Percentiles rank a stretch among this genome's conserved stretches.
Evolutionary conservation across 2,329 filamentous ascomycete species (phyloP).

Genomic region (Ophiostoma ulmi): DNA sequence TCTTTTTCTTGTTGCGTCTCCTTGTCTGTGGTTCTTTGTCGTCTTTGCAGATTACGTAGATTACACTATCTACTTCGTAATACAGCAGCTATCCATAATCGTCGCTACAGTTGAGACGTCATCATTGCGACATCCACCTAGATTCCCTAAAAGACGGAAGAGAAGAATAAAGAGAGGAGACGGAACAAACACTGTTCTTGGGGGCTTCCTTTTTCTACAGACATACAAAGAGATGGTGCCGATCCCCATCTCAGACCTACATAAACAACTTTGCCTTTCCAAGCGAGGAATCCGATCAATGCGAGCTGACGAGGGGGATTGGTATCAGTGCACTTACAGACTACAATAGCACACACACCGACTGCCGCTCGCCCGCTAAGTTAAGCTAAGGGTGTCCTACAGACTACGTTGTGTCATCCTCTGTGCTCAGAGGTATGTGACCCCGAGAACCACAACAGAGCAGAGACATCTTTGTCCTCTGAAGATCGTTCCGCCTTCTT

Average conservation of each 20-base stretch:
- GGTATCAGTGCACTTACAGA: too few relatives aligned
- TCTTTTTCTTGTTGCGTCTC: neutral
- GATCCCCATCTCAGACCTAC: neutral
- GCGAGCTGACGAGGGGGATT: neutral
- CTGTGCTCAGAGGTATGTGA: neutral
- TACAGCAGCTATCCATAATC: neutral
- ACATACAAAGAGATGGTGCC: neutral
- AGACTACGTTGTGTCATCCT: neutral
- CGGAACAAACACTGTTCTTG: too few relatives aligned
- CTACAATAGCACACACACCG: neutral
- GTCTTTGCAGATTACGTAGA: slow-evolving; percentile 1
- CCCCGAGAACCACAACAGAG: neutral
- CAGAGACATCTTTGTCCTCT: neutral
- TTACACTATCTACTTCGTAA: neutral
- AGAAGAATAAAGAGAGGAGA: too few relatives aligned
- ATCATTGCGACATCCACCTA: slow-evolving; percentile 5
- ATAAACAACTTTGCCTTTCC: neutral
- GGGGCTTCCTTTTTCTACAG: neutral
- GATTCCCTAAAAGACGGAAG: too few relatives aligned
- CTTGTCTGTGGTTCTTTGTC: neutral
- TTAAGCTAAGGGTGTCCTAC: neutral
- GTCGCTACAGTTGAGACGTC: neutral
- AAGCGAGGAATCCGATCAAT: neutral
- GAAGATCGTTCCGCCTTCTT: neutral
- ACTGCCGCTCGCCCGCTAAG: slow-evolving; percentile 2